A percentile compares a stretch with the other conserved stretches of the same genome.
Evolutionary conservation across 2,329 filamentous ascomycete genomes (phyloP).

Genomic region (Clonostachys rhizophaga): DNA sequence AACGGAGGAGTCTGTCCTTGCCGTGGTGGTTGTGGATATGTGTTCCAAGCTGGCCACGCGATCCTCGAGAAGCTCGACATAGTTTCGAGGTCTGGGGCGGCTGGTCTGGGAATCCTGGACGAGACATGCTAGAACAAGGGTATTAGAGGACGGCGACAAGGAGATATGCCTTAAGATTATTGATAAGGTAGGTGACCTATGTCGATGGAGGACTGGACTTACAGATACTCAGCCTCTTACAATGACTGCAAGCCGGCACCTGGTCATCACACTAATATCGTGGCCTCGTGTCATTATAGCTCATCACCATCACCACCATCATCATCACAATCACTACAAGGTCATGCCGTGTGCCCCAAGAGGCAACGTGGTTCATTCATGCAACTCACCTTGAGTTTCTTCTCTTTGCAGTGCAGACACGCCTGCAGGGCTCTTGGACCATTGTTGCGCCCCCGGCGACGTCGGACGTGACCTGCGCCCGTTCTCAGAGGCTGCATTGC

Average conservation of each 20-base stretch:
- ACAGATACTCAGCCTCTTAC: background rate
- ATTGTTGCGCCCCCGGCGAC: background rate
- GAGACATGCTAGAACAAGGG: conserved; percentile 7
- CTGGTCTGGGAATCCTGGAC: conserved; percentile 18
- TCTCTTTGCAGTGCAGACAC: background rate
- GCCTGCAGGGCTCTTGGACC: background rate
- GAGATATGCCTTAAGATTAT: no score
- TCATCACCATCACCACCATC: no score
- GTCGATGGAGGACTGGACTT: background rate
- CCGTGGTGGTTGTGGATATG: background rate
- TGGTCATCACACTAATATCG: background rate
- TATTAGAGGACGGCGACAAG: background rate
- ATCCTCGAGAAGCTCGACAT: conserved; percentile 17
- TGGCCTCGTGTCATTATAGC: no score
- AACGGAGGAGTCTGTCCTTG: background rate
- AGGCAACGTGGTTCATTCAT: no score
- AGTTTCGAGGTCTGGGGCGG: conserved; percentile 18
- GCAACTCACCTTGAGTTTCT: background rate
- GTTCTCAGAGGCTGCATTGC: no score
- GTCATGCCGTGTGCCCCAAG: no score
- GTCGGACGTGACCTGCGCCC: no score
- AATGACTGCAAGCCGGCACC: background rate
- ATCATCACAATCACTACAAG: no score
- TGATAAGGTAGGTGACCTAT: background rate
- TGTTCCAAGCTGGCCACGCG: conserved; percentile 15